Conservation (phyloP, 2,329 filamentous ascomycete genomes). For the Madurella fahalii region DNA sequence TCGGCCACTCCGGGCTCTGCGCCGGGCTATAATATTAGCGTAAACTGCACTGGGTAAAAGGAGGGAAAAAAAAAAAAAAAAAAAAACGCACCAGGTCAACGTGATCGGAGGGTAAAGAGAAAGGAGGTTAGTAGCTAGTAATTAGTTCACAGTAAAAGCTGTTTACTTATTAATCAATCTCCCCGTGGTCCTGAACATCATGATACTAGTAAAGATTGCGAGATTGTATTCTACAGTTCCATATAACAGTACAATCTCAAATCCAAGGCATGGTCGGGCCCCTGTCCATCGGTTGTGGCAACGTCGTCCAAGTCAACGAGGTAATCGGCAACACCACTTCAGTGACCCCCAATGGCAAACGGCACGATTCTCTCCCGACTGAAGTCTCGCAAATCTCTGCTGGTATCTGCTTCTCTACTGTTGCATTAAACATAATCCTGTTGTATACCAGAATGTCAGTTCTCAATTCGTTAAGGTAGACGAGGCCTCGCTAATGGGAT, state of each 20-base stretch:
- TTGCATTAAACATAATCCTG: slow-evolving; percentile 16
- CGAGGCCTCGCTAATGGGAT: neutral
- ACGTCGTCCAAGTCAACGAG: slow-evolving; percentile 8
- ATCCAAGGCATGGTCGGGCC: slow-evolving; percentile 20
- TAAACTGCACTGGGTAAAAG: too few species aligned
- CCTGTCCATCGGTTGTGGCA: slow-evolving; percentile 11
- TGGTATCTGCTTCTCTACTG: neutral
- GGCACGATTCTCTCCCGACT: neutral
- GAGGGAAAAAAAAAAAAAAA: too few species aligned
- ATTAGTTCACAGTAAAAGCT: too few species aligned
- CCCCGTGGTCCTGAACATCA: too few species aligned
- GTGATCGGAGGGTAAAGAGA: too few species aligned
- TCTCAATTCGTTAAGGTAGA: neutral
- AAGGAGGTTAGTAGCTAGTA: too few species aligned
- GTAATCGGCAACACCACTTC: slow-evolving; percentile 8
- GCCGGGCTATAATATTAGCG: too few species aligned
- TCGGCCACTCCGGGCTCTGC: too few species aligned
- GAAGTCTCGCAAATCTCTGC: neutral
- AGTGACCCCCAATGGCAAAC: neutral
- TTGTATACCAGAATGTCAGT: neutral
- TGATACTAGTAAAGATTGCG: too few species aligned
- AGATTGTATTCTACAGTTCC: too few species aligned
- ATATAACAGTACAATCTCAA: neutral
- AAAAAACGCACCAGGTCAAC: too few species aligned
- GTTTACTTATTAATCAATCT: too few species aligned